A percentile compares a stretch with the other conserved stretches of the same genome.
Evolutionary conservation across 2,329 filamentous ascomycete species (phyloP).

Genomic region (Monilinia fructigena): DNA sequence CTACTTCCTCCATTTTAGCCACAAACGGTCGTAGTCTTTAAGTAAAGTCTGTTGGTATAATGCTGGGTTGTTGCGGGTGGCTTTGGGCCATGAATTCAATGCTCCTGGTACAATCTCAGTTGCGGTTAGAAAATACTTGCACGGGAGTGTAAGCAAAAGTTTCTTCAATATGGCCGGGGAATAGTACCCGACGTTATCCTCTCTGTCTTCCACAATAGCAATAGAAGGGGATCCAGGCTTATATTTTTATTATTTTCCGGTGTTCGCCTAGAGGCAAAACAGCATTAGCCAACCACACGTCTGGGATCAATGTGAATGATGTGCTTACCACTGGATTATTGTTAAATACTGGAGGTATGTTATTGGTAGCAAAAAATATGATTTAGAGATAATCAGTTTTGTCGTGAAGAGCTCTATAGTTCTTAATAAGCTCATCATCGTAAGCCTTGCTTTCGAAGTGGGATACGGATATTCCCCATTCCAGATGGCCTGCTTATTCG

Average conservation of each 20-base stretch:
- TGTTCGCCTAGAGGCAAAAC: not conserved
- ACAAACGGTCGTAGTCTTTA: not conserved
- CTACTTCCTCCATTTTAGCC: not conserved
- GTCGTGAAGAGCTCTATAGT: conserved; percentile 25
- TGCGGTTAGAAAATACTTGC: not conserved
- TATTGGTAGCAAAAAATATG: not conserved
- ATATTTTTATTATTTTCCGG: not conserved
- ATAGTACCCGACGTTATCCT: not conserved
- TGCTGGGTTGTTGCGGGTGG: not conserved
- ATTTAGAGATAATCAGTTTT: not conserved
- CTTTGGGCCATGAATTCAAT: not conserved
- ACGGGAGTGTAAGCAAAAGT: not conserved
- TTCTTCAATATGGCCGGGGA: not conserved
- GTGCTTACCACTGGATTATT: not conserved
- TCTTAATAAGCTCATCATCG: conserved; percentile 42
- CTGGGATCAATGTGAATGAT: not conserved
- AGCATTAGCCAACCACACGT: not conserved
- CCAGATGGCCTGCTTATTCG: conserved; percentile 41
- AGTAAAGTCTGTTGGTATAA: not conserved
- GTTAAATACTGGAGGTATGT: not conserved
- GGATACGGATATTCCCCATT: conserved; percentile 43
- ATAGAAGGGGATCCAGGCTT: not conserved
- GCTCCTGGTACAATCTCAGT: not conserved
- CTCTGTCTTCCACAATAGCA: not conserved
- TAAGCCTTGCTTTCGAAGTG: conserved; percentile 41